phyloP scores from a whole-genome alignment of 225 moss, liverwort and hornwort species.

The Marchantia paleacea region DNA sequence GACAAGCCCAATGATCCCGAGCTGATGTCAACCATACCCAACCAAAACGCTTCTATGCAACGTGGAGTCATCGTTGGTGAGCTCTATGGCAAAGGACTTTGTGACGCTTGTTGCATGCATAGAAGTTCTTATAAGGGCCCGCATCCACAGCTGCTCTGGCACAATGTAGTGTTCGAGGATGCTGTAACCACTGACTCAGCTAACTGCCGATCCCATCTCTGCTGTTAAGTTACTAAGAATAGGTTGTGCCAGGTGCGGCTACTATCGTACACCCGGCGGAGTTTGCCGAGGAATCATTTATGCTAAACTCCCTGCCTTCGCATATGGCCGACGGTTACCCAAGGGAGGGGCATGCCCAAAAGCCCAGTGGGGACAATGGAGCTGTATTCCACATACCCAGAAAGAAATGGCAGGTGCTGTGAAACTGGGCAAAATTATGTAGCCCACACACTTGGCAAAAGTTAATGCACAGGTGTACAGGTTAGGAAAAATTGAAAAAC shows the following conservation, averaged over 20 bases:
- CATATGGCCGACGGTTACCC: conserved; percentile 19
- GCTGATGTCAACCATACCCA: conserved; percentile 24
- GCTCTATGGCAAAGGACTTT: conserved; percentile 21
- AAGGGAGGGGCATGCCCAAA: conserved; percentile 39
- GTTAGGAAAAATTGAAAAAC: conserved; percentile 72
- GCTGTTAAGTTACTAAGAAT: conserved; percentile 41
- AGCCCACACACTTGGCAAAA: conserved; percentile 42
- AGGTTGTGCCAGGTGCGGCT: conserved; percentile 45
- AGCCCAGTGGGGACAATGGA: conserved; percentile 49
- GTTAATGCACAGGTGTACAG: conserved; percentile 33
- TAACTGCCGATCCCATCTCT: conserved; percentile 28
- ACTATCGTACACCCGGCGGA: conserved; percentile 93
- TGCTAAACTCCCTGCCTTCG: conserved; percentile 41
- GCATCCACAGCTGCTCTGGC: conserved; percentile 28
- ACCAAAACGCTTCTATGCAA: conserved; percentile 20
- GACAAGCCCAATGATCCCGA: conserved; percentile 21
- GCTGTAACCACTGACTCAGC: conserved; percentile 26
- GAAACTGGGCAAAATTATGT: conserved; percentile 70
- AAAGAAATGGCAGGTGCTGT: conserved; percentile 63
- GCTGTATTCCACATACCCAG: conserved; percentile 59
- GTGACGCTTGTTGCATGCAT: conserved; percentile 26
- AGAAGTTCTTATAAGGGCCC: conserved; percentile 17
- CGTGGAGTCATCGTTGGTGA: conserved; percentile 17
- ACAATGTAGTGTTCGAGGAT: conserved; percentile 17
- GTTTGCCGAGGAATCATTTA: conserved; percentile 72